phyloP scores from a whole-genome alignment of 352 stramenopile genomes.

The Globisporangium abappressorium region DNA sequence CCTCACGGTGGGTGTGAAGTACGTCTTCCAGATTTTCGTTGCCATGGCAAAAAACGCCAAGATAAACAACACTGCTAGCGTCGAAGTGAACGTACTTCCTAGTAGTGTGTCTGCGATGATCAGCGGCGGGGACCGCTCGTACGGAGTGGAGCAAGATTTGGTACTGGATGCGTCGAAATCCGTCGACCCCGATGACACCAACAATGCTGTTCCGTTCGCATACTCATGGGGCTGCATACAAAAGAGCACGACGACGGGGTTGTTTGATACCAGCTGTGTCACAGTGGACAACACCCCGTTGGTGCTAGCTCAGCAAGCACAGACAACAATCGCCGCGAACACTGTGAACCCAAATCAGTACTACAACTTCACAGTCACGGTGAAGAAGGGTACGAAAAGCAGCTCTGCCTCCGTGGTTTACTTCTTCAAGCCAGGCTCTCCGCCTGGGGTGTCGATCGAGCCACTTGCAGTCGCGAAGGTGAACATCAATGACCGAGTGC shows the following conservation, averaged over 20 bases:
- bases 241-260: constrained; percentile 20
- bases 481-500: constrained; percentile 52
- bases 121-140: constrained; percentile 43
- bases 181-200: constrained; percentile 40
- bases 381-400: constrained; percentile 38
- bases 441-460: constrained; percentile 53
- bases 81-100: constrained; percentile 39
- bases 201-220: constrained; percentile 32
- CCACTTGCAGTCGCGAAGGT: constrained; percentile 39
- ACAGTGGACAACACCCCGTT: constrained; percentile 17
- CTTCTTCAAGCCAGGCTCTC: constrained; percentile 43
- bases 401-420: constrained; percentile 38
- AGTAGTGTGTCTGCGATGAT: constrained; percentile 40
- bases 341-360: constrained; percentile 44
- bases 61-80: constrained; percentile 48
- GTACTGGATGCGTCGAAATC: constrained; percentile 49
- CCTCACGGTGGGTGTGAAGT: constrained; percentile 49
- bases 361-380: constrained; percentile 49
- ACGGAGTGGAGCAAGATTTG: constrained; percentile 50
- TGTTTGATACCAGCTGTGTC: constrained; percentile 33
- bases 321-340: constrained; percentile 37
- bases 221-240: constrained; percentile 45
- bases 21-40: constrained; percentile 58
- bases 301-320: constrained; percentile 23
- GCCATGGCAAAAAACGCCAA: constrained; percentile 40